A percentile compares a stretch with the other conserved stretches of the same genome.
These are phyloP conservation scores for Mortierella sp. DNA, from an alignment of 371 early-diverging fungal species.

Conservation along the genomic window DNA sequence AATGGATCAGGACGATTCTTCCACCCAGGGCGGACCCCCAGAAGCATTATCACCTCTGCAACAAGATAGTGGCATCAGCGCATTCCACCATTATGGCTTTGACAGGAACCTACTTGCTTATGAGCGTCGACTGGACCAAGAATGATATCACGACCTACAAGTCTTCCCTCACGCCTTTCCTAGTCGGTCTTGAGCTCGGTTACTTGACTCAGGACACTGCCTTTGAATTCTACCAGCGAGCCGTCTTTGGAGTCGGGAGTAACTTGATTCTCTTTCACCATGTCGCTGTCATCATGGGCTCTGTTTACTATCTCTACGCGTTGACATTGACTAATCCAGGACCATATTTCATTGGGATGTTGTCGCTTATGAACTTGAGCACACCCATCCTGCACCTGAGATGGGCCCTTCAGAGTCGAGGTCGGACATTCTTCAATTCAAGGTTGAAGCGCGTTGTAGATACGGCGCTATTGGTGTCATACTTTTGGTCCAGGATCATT, in stretches of 20 bases:
- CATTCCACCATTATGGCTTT: constrained; percentile 52
- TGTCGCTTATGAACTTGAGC: constrained; percentile 53
- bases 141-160: constrained; percentile 47
- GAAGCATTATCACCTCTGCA: constrained; percentile 48
- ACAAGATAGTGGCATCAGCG: constrained; percentile 49
- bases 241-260: constrained; percentile 45
- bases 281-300: constrained; percentile 42
- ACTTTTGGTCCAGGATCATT: constrained; percentile 51
- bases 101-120: constrained; percentile 34
- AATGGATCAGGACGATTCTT: constrained; percentile 29
- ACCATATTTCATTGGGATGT: constrained; percentile 51
- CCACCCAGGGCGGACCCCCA: constrained; percentile 43
- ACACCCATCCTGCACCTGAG: constrained; percentile 50
- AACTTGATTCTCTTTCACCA: constrained; percentile 55
- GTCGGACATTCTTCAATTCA: constrained; percentile 40
- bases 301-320: constrained; percentile 42
- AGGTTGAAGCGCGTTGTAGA: constrained; percentile 43
- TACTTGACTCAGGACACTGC: constrained; percentile 48
- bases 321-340: constrained; percentile 45
- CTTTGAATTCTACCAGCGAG: constrained; percentile 52
- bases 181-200: constrained; percentile 53
- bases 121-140: constrained; percentile 46
- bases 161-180: constrained; percentile 47
- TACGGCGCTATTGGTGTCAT: constrained; percentile 43
- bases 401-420: constrained; percentile 49